Base-by-base conservation (phyloP, 2,329 filamentous ascomycete genomes). In the Penicillium rolfsii region DNA sequence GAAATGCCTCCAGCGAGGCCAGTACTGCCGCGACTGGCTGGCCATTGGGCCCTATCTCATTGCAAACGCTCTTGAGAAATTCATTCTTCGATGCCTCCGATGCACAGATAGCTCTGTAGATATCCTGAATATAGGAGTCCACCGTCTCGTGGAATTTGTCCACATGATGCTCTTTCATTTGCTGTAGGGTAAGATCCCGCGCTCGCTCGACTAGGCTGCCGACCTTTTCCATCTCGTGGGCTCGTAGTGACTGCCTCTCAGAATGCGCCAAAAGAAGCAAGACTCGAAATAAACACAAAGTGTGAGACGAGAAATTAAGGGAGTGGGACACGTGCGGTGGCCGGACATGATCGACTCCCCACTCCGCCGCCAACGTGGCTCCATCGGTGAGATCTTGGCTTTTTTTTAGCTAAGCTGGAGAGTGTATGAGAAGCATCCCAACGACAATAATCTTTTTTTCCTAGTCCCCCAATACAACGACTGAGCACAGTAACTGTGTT, bases 1-100 rank as follows among this genome's bases (percentile, higher is more conserved):
- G 73, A 60, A 84, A 84, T 5, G 70, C 72, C 49, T 80, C 73
- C 61, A 83, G 72, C 14, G 73, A 74, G n/a, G 62, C 62, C 35
- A 74, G 64, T 24, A 63, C 66, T 19, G 73, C 63, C 3, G 35
- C 24, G 14, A 30, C 43, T 16, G 57, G 53, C 22, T 62, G 49
- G 1, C 22, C 55, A 53, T 48, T 49, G 2, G 55, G 8, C 12
- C 8, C 28, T 24, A 41, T 16, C 16, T 72, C 67, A 16, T 60
- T 64, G 24, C 72, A 68, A 28, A 74, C 57, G 19, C 67, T 65
- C 5, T 60, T 59, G 28, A 71, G 49, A 12, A 75, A 74, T 9
- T 69, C 67, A 2, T 57, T 40, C 11, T 67, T 67, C 6, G 63
- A 56, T n/a, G 66, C 60, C 9, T 52, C 62, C 30, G 58, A 55